phyloP scores from a whole-genome alignment of 257 asterid species.

The Capsicum baccatum region DNA sequence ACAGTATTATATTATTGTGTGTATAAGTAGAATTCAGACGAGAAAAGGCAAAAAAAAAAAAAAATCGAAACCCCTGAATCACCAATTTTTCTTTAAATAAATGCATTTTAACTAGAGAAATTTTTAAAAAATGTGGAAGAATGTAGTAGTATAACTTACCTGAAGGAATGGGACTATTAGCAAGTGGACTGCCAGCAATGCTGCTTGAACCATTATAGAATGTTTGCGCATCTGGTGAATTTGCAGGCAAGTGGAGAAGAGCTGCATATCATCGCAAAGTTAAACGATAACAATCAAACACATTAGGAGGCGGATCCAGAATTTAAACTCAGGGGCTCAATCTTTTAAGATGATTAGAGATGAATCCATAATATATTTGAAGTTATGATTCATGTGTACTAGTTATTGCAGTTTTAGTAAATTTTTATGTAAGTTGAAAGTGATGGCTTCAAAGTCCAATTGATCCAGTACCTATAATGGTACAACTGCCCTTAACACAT shows the following conservation, averaged over 20 bases:
- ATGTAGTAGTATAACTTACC: conserved; percentile 18
- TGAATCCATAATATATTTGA: too few relatives aligned
- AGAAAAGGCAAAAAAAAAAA: too few relatives aligned
- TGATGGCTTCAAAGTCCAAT: too few relatives aligned
- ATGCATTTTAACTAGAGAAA: background rate
- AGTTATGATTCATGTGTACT: too few relatives aligned
- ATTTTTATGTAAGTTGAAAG: too few relatives aligned
- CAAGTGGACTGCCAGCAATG: conserved; percentile 32
- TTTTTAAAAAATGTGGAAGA: background rate
- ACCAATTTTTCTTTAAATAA: background rate
- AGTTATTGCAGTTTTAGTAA: too few relatives aligned
- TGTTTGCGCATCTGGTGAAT: conserved; percentile 80
- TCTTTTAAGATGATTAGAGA: too few relatives aligned
- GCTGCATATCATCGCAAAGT: conserved; percentile 47
- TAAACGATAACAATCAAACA: too few relatives aligned
- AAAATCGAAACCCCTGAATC: background rate
- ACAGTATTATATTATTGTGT: background rate
- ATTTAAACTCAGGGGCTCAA: too few relatives aligned
- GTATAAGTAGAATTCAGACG: background rate
- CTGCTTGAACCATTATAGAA: conserved; percentile 51
- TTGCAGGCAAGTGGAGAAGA: conserved; percentile 71
- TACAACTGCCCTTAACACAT: too few relatives aligned
- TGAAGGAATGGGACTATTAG: conserved; percentile 34
- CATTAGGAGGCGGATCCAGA: too few relatives aligned
- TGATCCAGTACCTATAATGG: too few relatives aligned